A percentile compares a stretch with the other conserved stretches of the same genome.
phyloP scores from a whole-genome alignment of 371 early-diverging fungal genomes.

The Mortierella sp. region DNA sequence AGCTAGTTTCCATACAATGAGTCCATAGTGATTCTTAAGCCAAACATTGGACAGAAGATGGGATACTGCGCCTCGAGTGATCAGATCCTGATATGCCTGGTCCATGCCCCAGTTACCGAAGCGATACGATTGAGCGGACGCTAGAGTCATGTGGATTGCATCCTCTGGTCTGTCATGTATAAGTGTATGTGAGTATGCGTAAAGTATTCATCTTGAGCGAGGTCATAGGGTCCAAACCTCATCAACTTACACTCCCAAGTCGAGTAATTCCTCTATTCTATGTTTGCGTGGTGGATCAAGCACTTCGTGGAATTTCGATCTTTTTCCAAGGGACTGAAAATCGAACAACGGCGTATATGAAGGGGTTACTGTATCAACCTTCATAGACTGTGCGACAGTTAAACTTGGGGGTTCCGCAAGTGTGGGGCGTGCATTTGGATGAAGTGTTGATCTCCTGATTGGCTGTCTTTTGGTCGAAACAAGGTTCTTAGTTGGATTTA shows the following conservation, averaged over 20 bases:
- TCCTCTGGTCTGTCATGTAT: conserved; percentile 42
- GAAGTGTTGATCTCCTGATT: conserved; percentile 15
- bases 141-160: conserved; percentile 55
- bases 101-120: conserved; percentile 63
- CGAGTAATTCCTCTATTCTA: conserved; percentile 9
- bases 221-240: neutral
- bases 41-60: conserved; percentile 63
- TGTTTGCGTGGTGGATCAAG: conserved; percentile 11
- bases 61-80: conserved; percentile 60
- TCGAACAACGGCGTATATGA: conserved; percentile 17
- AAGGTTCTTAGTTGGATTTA: neutral
- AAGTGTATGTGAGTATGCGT: neutral
- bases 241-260: conserved; percentile 32
- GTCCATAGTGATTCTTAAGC: conserved; percentile 80
- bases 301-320: neutral
- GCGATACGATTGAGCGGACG: conserved; percentile 41
- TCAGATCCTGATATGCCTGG: conserved; percentile 59
- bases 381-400: neutral
- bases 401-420: neutral
- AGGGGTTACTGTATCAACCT: neutral
- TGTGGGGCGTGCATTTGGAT: conserved; percentile 16
- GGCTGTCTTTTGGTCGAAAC: neutral
- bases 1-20: conserved; percentile 84
- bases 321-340: conserved; percentile 3
- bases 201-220: neutral